Evolutionary conservation across 1,284 basidiomycete genomes (phyloP).

Genomic region (Fistulinella cinereoalba): DNA sequence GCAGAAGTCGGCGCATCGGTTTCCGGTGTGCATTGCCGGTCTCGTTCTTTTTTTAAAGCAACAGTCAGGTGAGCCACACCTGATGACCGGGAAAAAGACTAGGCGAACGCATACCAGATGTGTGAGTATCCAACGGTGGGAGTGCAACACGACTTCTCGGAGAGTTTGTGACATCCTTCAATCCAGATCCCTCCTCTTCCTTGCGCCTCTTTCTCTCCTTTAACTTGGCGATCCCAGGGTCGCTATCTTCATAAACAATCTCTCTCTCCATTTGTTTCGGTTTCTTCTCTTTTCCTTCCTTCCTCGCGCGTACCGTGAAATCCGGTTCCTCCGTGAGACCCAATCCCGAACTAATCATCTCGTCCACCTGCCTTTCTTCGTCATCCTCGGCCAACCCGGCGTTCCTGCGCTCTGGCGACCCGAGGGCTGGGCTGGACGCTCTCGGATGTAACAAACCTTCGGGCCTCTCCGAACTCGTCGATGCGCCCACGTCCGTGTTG

Average conservation of each 20-base stretch:
- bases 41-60: constrained; percentile 35
- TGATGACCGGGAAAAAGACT: constrained; percentile 1
- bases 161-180: constrained; percentile 68
- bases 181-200: constrained; percentile 38
- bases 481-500: constrained; percentile 20
- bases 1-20: constrained; percentile 35
- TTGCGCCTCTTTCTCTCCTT: constrained; percentile 41
- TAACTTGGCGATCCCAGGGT: constrained; percentile 29
- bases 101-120: constrained; percentile 31
- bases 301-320: constrained; percentile 28
- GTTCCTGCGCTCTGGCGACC: constrained; percentile 56
- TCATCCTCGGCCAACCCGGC: constrained; percentile 57
- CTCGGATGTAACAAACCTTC: constrained; percentile 44
- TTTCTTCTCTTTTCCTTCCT: constrained; percentile 43
- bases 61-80: constrained; percentile 8
- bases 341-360: constrained; percentile 16
- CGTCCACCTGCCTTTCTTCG: constrained; percentile 43
- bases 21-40: constrained; percentile 40
- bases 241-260: constrained; percentile 27
- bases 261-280: constrained; percentile 35
- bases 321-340: constrained; percentile 18
- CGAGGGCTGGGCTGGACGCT: constrained; percentile 62
- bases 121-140: constrained; percentile 38
- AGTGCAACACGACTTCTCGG: constrained; percentile 37
- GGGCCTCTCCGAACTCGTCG: constrained; percentile 20